These are phyloP conservation scores for Neofusicoccum cordaticola DNA, from an alignment of 2,329 filamentous ascomycete genomes.

Conservation along the genomic window DNA sequence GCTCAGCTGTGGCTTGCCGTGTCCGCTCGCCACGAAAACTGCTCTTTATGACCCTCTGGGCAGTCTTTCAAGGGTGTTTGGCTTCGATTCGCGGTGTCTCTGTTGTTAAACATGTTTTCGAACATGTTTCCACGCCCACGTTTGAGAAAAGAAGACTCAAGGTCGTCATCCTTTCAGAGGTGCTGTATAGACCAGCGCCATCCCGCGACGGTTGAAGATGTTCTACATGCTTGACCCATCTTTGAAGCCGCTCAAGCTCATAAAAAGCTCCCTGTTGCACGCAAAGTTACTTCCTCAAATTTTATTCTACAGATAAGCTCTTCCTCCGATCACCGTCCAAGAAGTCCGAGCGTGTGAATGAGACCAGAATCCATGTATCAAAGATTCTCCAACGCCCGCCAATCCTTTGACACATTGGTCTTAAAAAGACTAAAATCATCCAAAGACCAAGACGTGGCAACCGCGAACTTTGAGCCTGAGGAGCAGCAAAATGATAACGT, in stretches of 20 bases:
- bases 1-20: not conserved
- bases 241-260: not conserved
- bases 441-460: not conserved
- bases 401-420: not conserved
- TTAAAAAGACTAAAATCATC: not conserved
- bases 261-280: not conserved
- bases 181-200: not conserved
- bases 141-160: not conserved
- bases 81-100: not conserved
- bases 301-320: not conserved
- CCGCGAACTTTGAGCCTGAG: not conserved
- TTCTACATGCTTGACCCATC: not conserved
- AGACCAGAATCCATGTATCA: conserved; percentile 3
- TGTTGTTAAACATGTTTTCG: not conserved
- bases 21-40: not conserved
- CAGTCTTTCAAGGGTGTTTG: not conserved
- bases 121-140: not conserved
- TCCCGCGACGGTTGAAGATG: not conserved
- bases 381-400: not conserved
- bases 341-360: not conserved
- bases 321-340: not conserved
- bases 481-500: not conserved
- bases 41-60: not conserved
- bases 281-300: not conserved
- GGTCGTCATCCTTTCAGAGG: not conserved